Base-by-base conservation (phyloP, 108 stramenopile genomes). In the Cyclotella atomus region DNA sequence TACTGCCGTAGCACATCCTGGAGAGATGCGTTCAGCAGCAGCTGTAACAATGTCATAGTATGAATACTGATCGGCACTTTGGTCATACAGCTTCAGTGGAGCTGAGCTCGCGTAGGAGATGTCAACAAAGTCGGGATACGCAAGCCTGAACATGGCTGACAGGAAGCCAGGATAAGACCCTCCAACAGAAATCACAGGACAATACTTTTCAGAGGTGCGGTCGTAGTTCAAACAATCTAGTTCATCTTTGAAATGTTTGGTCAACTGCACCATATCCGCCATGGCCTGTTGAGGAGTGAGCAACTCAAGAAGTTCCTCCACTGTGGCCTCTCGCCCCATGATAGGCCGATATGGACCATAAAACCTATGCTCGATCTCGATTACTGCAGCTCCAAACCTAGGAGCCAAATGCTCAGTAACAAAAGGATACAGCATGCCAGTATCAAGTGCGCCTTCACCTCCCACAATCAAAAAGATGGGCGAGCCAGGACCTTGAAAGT, bases 281-380 rank as follows among this genome's bases (percentile, higher is more conserved):
- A 94, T 64, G 33, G 92, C 88, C 68, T 90, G 92, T 56, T 89
- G 84, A 6, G 87, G 81, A 28, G 85, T 86, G 10, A 89, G 72
- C 15, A 78, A 45, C 30, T 63, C 50, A 20, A 68, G 63, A 46
- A 85, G 28, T 44, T 76, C 79, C 8, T 46, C 33, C n/a, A 59
- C 59, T 1, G 25, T 81, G 12, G 83, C 72, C 27, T 73, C 71
- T 38, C 65, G 5, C 47, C 79, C 63, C 35, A 56, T 60, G 53
- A 86, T 36, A 1, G 93, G 90, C 41, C 79, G 81, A 21, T 86
- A 89, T 14, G 67, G 65, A 28, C 94, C 94, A 68, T 95, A 95
- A 55, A 92, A 95, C 0, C 94, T 88, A 76, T 95, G 94, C 47
- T 95, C 94, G 16, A 91, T 87, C 50, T 87, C 67, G 15, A 95